Conservation (phyloP, 1,139 yeast species). For the Chernovozyma sophiae-reginae region DNA sequence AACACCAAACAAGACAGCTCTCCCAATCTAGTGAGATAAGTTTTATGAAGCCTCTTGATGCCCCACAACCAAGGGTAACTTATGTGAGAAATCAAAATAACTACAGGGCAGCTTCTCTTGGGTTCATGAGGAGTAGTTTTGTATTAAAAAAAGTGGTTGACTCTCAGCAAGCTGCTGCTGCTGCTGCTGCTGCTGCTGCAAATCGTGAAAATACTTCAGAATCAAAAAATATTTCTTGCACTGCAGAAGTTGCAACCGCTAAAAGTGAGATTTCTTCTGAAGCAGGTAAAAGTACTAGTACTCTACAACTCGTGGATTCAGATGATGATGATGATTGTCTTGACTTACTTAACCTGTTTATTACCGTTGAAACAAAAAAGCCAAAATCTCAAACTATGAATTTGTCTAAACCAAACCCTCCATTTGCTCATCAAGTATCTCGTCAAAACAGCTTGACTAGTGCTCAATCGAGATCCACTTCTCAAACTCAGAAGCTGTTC, state of each 20-base stretch:
- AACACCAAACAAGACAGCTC: slow-evolving; percentile 8
- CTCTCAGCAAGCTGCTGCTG: slow-evolving; percentile 18
- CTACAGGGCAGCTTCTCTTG: slow-evolving; percentile 31
- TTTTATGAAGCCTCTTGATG: slow-evolving; percentile 13
- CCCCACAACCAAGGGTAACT: slow-evolving; percentile 10
- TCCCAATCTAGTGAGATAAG: slow-evolving; percentile 14
- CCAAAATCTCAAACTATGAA: not conserved
- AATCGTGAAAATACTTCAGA: not conserved
- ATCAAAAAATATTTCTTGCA: not conserved
- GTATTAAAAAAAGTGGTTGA: slow-evolving; percentile 33
- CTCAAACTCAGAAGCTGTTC: slow-evolving; percentile 3
- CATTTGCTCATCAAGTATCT: slow-evolving; percentile 1
- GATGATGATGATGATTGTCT: slow-evolving; percentile 8
- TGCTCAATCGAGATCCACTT: not conserved
- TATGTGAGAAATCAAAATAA: slow-evolving; percentile 14
- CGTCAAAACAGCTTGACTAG: not conserved
- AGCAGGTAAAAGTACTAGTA: slow-evolving; percentile 3
- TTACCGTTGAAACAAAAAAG: slow-evolving; percentile 5
- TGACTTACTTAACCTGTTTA: slow-evolving; percentile 9
- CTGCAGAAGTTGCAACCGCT: not conserved
- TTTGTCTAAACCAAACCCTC: slow-evolving; percentile 1
- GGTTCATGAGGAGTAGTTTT: slow-evolving; percentile 40
- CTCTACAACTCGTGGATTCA: slow-evolving; percentile 1
- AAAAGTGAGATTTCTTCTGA: not conserved
- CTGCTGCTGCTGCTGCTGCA: not conserved